These are phyloP conservation scores for Solanum rostratum DNA, from an alignment of 257 asterid genomes.

Conservation along the genomic window DNA sequence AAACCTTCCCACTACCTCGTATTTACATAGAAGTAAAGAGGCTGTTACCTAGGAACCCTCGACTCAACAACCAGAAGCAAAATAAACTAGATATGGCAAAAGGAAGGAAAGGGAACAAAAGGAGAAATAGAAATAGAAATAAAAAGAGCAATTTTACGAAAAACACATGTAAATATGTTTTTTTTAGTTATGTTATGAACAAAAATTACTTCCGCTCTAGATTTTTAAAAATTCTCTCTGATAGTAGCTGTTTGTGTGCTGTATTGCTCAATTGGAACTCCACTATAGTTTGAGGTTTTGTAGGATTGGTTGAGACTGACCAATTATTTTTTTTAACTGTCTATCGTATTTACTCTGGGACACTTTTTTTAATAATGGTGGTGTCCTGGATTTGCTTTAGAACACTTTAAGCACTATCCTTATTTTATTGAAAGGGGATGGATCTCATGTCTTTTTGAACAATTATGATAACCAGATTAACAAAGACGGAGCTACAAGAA, in stretches of 20 bases:
- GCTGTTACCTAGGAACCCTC: no score
- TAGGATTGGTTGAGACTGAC: neutral
- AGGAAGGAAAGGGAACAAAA: no score
- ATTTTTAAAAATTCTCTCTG: neutral
- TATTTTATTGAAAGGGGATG: neutral
- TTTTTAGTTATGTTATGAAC: neutral
- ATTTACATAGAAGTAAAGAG: no score
- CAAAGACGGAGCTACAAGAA: conserved; percentile 44
- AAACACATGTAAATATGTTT: no score
- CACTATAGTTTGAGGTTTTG: neutral
- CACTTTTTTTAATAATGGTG: no score
- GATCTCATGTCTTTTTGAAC: neutral
- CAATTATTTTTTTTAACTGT: neutral
- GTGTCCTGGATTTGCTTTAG: neutral
- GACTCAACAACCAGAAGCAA: no score
- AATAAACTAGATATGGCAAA: no score
- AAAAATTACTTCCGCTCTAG: neutral
- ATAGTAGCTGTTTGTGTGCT: neutral
- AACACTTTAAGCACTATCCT: neutral
- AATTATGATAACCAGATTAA: conserved; percentile 29
- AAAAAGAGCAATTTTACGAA: no score
- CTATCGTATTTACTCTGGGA: no score
- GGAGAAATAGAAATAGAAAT: no score
- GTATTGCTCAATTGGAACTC: neutral
- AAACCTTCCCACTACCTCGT: no score